Conservation (phyloP, 331 rosid species). For the Malus hybrid region DNA sequence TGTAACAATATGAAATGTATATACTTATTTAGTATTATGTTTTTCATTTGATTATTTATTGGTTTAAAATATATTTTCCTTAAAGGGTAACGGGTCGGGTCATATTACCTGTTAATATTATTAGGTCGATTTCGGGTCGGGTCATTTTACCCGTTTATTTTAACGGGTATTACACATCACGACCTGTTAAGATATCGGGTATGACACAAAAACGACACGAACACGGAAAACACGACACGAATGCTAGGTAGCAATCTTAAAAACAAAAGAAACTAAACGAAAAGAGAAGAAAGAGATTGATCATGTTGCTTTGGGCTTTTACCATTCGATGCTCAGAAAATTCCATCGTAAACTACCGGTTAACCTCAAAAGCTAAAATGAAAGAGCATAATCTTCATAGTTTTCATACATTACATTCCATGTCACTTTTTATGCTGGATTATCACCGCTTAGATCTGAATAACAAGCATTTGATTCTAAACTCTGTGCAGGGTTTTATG, state of each 20-base stretch:
- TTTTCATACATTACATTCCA: not conserved
- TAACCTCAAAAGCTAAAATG: not conserved
- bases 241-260: not conserved
- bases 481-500: conserved; percentile 65
- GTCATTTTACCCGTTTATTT: too few species aligned
- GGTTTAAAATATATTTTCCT: too few species aligned
- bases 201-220: too few species aligned
- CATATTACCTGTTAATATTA: too few species aligned
- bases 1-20: too few species aligned
- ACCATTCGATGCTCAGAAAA: not conserved
- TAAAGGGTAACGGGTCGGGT: too few species aligned
- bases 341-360: not conserved
- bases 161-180: too few species aligned
- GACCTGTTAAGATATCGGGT: too few species aligned
- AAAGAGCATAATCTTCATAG: not conserved
- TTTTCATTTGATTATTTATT: too few species aligned
- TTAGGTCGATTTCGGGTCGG: too few species aligned
- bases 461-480: conserved; percentile 11
- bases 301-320: not conserved
- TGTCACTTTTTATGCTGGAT: not conserved
- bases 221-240: too few species aligned
- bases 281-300: not conserved
- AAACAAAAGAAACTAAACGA: not conserved
- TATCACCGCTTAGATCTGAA: not conserved
- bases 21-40: too few species aligned